Base-by-base conservation (phyloP, 2,329 filamentous ascomycete species). In the Cryphonectria parasitica region DNA sequence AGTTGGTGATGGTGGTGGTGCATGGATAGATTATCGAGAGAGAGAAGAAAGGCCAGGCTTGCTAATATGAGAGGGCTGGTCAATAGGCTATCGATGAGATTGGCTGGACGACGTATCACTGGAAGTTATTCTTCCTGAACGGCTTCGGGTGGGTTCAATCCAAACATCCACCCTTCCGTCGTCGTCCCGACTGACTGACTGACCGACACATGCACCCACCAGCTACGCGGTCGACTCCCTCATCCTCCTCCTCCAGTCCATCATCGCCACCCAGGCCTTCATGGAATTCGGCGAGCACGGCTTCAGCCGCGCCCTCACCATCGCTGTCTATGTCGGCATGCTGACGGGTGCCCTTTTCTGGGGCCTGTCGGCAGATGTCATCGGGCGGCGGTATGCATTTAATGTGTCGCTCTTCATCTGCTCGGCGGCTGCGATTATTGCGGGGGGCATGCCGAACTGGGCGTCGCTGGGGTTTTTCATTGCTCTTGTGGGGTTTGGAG, bases 381-480 rank as follows among this genome's bases (percentile, higher is more conserved):
- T 92, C 72, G 91, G 90, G 7, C 84, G 91, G 60, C 87, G 87
- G 73, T 88, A 87, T 74, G 90, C 91, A 6, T 93, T 93, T 81
- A 92, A 92, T 75, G 80, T 88, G 31, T 89, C 88, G 2, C 82
- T 92, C 15, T 85, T 92, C 75, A 82, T 92, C 69, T 90, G 87
- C 75, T 86, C 88, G 4, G 77, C 88, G 15, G 65, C 62, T 64
- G 86, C 86, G 41, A 87, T 92, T 68, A 81, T 91, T 0, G 91
- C 90, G 0, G 92, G 91, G 4, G 88, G 87, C 1, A 85, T 88
- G 71, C 91, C 91, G 1, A 91, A 85, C 73, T 94, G 90, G 89
- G 80, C 86, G 1, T 85, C 87, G 0, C 82, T 93, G 17, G 89
- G 88, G 0, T 78, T 91, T 31, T 92, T 92, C 75, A 85, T 91